These are phyloP conservation scores for Tagetes patula DNA, from an alignment of 129 eudicot species.

Conservation along the genomic window DNA sequence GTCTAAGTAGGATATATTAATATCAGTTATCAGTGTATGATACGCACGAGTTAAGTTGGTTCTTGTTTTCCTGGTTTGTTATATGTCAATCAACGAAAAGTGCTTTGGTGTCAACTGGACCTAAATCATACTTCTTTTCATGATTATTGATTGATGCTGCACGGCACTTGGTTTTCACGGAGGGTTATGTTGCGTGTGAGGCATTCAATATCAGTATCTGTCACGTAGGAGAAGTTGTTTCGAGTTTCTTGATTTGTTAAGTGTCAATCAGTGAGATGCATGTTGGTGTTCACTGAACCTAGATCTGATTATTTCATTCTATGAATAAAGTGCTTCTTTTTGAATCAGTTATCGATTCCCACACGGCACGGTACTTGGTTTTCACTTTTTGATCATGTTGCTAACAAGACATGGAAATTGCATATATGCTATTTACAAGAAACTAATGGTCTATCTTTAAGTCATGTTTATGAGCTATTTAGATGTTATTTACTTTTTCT, in stretches of 20 bases:
- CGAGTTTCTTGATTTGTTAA: constrained; percentile 16
- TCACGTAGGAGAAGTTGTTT: constrained; percentile 13
- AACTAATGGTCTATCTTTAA: not conserved
- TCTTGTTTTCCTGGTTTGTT: constrained; percentile 16
- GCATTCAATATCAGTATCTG: not conserved
- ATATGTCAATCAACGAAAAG: constrained; percentile 15
- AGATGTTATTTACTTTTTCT: constrained; percentile 1
- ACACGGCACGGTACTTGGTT: not conserved
- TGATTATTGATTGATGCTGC: not conserved
- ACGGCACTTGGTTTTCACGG: constrained; percentile 9
- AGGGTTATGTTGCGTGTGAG: constrained; percentile 1
- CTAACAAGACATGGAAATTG: constrained; percentile 1
- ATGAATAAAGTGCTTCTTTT: not conserved
- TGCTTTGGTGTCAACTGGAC: not conserved
- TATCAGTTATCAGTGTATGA: not conserved
- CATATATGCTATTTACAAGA: constrained; percentile 6
- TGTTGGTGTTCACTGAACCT: constrained; percentile 13
- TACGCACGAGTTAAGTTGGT: constrained; percentile 1
- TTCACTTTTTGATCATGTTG: constrained; percentile 1
- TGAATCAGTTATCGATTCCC: not conserved
- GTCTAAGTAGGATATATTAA: not conserved
- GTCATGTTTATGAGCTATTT: not conserved
- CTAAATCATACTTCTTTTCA: not conserved
- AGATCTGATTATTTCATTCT: constrained; percentile 2
- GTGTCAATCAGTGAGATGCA: constrained; percentile 19